phyloP scores from a whole-genome alignment of 495 filamentous ascomycete species.

The Elasticomyces elasticus region DNA sequence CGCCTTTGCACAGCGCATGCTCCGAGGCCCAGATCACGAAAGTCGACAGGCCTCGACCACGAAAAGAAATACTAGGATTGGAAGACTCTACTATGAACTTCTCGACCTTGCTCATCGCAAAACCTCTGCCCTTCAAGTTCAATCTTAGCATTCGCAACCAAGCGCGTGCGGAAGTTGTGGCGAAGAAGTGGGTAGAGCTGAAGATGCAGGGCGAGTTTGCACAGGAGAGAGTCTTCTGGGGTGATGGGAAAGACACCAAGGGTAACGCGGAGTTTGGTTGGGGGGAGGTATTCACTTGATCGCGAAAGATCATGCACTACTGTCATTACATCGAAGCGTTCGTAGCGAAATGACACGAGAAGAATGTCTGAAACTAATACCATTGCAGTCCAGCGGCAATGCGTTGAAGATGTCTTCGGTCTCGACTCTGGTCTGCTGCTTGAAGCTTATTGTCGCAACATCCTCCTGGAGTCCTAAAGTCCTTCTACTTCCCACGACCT shows the following conservation, averaged over 20 bases:
- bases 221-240: slow-evolving; percentile 23
- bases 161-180: slow-evolving; percentile 18
- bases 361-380: too few relatives aligned
- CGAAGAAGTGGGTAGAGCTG: slow-evolving; percentile 19
- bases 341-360: too few relatives aligned
- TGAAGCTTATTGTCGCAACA: too few relatives aligned
- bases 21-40: background rate
- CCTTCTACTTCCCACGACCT: too few relatives aligned
- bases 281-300: slow-evolving; percentile 25
- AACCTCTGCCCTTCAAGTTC: slow-evolving; percentile 30
- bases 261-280: slow-evolving; percentile 23
- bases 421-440: too few relatives aligned
- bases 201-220: slow-evolving; percentile 22
- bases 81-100: slow-evolving; percentile 28
- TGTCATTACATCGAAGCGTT: too few relatives aligned
- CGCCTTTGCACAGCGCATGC: background rate
- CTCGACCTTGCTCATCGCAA: slow-evolving; percentile 29
- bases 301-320: too few relatives aligned
- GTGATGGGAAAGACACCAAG: slow-evolving; percentile 15
- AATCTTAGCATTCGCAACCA: slow-evolving; percentile 18
- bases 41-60: background rate
- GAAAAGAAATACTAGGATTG: background rate
- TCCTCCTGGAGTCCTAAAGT: too few relatives aligned
- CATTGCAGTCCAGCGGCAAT: too few relatives aligned
- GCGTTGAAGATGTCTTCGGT: too few relatives aligned